Evolutionary conservation across 1,284 basidiomycete genomes (phyloP).

Genomic region (Gomphus bonarii): DNA sequence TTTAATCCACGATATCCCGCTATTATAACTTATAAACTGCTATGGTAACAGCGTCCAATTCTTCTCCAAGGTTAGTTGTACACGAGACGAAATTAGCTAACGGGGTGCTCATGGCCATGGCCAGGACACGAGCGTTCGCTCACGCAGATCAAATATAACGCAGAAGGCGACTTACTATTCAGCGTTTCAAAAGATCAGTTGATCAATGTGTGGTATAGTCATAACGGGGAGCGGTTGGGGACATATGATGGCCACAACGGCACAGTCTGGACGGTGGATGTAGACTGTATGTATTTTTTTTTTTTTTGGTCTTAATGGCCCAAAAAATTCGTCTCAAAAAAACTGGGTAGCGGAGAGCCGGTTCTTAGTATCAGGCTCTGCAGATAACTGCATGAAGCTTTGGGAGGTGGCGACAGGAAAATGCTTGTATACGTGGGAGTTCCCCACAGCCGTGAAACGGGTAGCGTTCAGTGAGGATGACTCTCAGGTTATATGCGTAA

Average conservation of each 20-base stretch:
- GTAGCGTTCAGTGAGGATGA: slow-evolving; percentile 88
- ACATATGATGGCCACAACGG: slow-evolving; percentile 98
- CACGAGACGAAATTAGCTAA: no score
- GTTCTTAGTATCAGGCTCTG: slow-evolving; percentile 81
- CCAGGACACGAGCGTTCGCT: slow-evolving; percentile 94
- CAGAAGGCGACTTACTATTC: slow-evolving; percentile 93
- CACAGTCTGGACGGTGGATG: slow-evolving; percentile 92
- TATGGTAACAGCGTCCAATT: slow-evolving; percentile 17
- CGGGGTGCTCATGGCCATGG: background rate
- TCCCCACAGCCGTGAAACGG: slow-evolving; percentile 94
- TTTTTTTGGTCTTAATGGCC: background rate
- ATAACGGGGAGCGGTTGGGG: slow-evolving; percentile 95
- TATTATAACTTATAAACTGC: background rate
- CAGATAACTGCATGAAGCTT: slow-evolving; percentile 87
- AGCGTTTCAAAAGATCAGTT: slow-evolving; percentile 92
- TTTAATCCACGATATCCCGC: background rate
- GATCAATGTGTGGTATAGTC: slow-evolving; percentile 98
- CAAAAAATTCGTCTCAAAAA: no score
- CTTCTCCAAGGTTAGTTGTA: slow-evolving; percentile 18
- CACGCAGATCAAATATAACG: slow-evolving; percentile 96
- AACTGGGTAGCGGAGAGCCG: slow-evolving; percentile 62
- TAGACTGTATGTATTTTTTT: slow-evolving; percentile 69
- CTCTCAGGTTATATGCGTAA: slow-evolving; percentile 81
- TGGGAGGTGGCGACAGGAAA: slow-evolving; percentile 90
- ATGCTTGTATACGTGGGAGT: slow-evolving; percentile 92